Evolutionary conservation across 441 rosid species (phyloP).

Genomic region (Populus hybrid): DNA sequence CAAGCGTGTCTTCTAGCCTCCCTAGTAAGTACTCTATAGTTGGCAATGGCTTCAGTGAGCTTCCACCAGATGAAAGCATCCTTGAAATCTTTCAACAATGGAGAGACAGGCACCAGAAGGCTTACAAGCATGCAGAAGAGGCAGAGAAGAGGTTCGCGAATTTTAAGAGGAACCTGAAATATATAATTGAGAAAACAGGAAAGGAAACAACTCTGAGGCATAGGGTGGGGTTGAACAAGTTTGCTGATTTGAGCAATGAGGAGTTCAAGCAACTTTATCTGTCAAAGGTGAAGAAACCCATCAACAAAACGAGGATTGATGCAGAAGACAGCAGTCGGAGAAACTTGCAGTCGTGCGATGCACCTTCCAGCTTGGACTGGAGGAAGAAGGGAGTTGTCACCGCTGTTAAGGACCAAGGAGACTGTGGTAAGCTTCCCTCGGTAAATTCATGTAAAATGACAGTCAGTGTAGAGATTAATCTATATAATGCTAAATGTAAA

Average conservation of each 20-base stretch:
- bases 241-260: conserved; percentile 68
- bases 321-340: conserved; percentile 11
- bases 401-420: conserved; percentile 55
- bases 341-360: conserved; percentile 32
- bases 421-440: conserved; percentile 41
- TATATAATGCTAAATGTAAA: no score
- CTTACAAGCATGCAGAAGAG: conserved; percentile 44
- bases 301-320: conserved; percentile 17
- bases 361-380: conserved; percentile 63
- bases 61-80: conserved; percentile 40
- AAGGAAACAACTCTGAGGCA: conserved; percentile 20
- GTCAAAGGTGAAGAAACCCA: conserved; percentile 51
- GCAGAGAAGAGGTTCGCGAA: conserved; percentile 35
- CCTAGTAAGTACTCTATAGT: conserved; percentile 42
- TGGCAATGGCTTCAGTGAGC: conserved; percentile 28
- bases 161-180: conserved; percentile 49
- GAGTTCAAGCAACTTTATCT: conserved; percentile 45
- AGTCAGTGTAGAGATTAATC: no score
- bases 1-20: conserved; percentile 26
- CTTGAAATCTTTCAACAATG: conserved; percentile 46
- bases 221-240: conserved; percentile 57
- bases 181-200: conserved; percentile 40
- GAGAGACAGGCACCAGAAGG: conserved; percentile 47
- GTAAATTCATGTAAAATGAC: background rate
- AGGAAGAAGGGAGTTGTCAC: conserved; percentile 57